Percentiles rank a stretch among this genome's conserved stretches.
phyloP scores from a whole-genome alignment of 2,329 filamentous ascomycete species.

The Fusarium chuoi region DNA sequence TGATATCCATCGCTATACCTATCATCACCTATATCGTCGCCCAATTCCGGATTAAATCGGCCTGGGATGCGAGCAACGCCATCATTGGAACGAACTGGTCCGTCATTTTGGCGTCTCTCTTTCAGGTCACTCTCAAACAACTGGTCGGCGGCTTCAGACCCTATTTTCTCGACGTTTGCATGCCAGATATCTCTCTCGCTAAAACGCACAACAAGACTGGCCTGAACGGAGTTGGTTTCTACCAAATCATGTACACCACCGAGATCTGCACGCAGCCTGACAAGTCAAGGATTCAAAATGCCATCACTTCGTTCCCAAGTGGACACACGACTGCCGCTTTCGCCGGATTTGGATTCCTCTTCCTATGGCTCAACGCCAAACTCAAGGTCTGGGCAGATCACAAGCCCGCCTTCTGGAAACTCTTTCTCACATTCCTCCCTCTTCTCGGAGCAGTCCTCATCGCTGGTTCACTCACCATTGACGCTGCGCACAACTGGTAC shows the following conservation, averaged over 20 bases:
- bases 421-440: constrained; percentile 67
- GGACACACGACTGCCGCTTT: constrained; percentile 75
- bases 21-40: constrained; percentile 65
- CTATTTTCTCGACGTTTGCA: constrained; percentile 72
- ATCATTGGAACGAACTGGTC: constrained; percentile 70
- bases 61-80: constrained; percentile 71
- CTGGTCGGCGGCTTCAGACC: constrained; percentile 72
- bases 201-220: constrained; percentile 54
- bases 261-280: constrained; percentile 69
- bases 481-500: constrained; percentile 76
- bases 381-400: constrained; percentile 76
- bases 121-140: constrained; percentile 74
- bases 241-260: constrained; percentile 70
- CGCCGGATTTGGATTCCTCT: constrained; percentile 71
- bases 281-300: constrained; percentile 65
- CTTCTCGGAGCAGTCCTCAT: constrained; percentile 70
- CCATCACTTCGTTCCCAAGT: constrained; percentile 73
- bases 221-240: constrained; percentile 61
- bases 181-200: constrained; percentile 62
- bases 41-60: constrained; percentile 66
- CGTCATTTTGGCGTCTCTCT: constrained; percentile 67
- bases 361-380: constrained; percentile 77
- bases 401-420: constrained; percentile 74
- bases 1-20: constrained; percentile 67
- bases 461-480: constrained; percentile 69